A percentile compares a stretch with the other conserved stretches of the same genome.
These are phyloP conservation scores for Fusarium devonianum DNA, from an alignment of 2,329 filamentous ascomycete species.

Conservation along the genomic window DNA sequence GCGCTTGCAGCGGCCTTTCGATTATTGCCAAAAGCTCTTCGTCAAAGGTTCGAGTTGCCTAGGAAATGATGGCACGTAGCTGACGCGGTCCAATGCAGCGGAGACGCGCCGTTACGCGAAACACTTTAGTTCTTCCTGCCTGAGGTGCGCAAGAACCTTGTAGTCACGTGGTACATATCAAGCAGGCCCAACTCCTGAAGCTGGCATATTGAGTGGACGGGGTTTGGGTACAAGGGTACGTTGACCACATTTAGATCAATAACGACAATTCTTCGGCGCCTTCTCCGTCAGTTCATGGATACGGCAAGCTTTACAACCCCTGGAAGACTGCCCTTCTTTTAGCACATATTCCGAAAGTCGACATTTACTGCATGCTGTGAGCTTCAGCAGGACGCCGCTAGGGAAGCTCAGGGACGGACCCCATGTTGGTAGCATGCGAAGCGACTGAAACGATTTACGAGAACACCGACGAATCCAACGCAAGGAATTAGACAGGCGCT, in stretches of 20 bases:
- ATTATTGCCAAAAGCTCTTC: constrained; percentile 32
- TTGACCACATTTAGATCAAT: constrained; percentile 30
- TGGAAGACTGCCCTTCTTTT: constrained; percentile 10
- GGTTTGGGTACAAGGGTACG: constrained; percentile 34
- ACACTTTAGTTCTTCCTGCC: constrained; percentile 49
- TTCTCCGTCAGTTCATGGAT: constrained; percentile 27
- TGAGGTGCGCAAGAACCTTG: constrained; percentile 39
- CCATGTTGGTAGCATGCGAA: constrained; percentile 23
- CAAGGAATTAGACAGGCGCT: constrained; percentile 7
- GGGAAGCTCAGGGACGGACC: constrained; percentile 33
- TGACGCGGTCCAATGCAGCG: constrained; percentile 46
- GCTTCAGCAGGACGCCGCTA: constrained; percentile 22
- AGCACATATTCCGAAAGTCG: constrained; percentile 14
- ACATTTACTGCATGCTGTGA: constrained; percentile 24
- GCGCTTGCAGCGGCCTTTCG: constrained; percentile 19
- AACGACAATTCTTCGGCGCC: constrained; percentile 30
- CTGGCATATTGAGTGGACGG: constrained; percentile 36
- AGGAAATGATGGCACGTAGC: constrained; percentile 46
- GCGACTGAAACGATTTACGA: constrained; percentile 32
- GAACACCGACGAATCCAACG: constrained; percentile 13
- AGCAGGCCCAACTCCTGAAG: constrained; percentile 41
- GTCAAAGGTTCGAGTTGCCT: constrained; percentile 37
- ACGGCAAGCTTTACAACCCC: constrained; percentile 28
- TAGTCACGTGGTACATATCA: constrained; percentile 46
- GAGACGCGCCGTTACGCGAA: constrained; percentile 51